A percentile compares a stretch with the other conserved stretches of the same genome.
Evolutionary conservation across 1,139 yeast genomes (phyloP).

Genomic region (Geotrichum fermentans): DNA sequence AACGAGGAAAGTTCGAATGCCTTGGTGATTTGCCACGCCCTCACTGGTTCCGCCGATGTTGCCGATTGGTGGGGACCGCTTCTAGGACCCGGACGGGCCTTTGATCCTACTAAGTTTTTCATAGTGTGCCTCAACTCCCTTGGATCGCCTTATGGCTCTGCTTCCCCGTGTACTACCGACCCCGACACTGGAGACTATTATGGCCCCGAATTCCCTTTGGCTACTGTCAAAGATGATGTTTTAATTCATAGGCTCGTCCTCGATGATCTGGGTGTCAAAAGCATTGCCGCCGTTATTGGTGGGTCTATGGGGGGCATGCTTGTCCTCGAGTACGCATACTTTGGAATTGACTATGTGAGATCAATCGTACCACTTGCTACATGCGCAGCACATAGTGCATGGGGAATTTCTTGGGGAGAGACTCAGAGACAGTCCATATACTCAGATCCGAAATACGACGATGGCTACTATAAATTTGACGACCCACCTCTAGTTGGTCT

Average conservation of each 20-base stretch:
- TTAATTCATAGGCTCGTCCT: constrained; percentile 69
- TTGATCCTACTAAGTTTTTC: constrained; percentile 84
- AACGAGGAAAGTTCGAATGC: constrained; percentile 66
- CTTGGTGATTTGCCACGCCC: constrained; percentile 86
- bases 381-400: constrained; percentile 89
- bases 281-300: constrained; percentile 82
- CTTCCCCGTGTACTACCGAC: constrained; percentile 80
- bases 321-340: constrained; percentile 78
- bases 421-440: constrained; percentile 95
- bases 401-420: constrained; percentile 99
- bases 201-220: constrained; percentile 93
- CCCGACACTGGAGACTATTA: constrained; percentile 67
- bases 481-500: constrained; percentile 82
- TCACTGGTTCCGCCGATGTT: constrained; percentile 93
- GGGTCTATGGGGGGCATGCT: constrained; percentile 99
- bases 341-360: constrained; percentile 64
- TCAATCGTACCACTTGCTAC: constrained; percentile 84
- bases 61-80: constrained; percentile 98
- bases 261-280: constrained; percentile 64
- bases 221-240: constrained; percentile 88
- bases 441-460: constrained; percentile 85
- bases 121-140: constrained; percentile 82
- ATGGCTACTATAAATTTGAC: constrained; percentile 74
- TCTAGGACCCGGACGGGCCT: constrained; percentile 78
- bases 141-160: constrained; percentile 95